phyloP scores from a whole-genome alignment of 2,329 filamentous ascomycete genomes.

The Phialocephala subalpina region DNA sequence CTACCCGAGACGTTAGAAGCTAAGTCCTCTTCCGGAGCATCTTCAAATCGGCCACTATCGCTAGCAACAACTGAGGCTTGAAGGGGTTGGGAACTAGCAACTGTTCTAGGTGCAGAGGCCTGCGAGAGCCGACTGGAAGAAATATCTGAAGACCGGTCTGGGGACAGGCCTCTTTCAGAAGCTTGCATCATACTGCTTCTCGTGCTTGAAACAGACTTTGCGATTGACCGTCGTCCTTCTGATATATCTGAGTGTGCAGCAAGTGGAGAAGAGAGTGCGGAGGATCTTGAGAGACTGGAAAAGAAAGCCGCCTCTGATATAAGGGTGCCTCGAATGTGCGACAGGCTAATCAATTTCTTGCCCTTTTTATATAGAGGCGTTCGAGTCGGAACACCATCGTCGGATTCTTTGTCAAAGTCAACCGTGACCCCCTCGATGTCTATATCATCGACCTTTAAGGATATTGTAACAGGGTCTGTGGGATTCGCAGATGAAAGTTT shows the following conservation, averaged over 20 bases:
- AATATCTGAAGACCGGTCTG: conserved; percentile 26
- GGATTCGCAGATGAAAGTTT: conserved; percentile 47
- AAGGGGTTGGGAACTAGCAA: conserved; percentile 20
- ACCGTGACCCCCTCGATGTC: conserved; percentile 71
- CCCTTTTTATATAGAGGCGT: conserved; percentile 60
- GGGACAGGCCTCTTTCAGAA: conserved; percentile 32
- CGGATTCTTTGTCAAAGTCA: conserved; percentile 41
- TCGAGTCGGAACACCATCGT: conserved; percentile 30
- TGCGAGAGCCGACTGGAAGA: conserved; percentile 32
- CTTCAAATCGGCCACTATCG: conserved; percentile 44
- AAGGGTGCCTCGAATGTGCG: conserved; percentile 68
- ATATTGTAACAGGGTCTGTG: conserved; percentile 67
- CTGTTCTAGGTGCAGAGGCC: conserved; percentile 27
- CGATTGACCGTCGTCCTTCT: conserved; percentile 41
- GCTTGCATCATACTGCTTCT: conserved; percentile 41
- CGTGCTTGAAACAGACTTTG: conserved; percentile 44
- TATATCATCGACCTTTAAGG: conserved; percentile 70
- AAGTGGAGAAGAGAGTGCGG: conserved; percentile 65
- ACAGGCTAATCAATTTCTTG: conserved; percentile 70
- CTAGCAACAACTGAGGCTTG: conserved; percentile 36
- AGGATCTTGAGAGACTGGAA: conserved; percentile 63
- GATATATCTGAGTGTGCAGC: conserved; percentile 55
- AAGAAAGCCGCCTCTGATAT: conserved; percentile 75
- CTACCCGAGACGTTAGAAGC: conserved; percentile 35
- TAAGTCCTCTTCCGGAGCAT: conserved; percentile 44